Evolutionary conservation across 805 yeast genomes (phyloP), one percentile per base, ranked within the genome.

Genomic region (Dipodascopsis uninucleata): DNA sequence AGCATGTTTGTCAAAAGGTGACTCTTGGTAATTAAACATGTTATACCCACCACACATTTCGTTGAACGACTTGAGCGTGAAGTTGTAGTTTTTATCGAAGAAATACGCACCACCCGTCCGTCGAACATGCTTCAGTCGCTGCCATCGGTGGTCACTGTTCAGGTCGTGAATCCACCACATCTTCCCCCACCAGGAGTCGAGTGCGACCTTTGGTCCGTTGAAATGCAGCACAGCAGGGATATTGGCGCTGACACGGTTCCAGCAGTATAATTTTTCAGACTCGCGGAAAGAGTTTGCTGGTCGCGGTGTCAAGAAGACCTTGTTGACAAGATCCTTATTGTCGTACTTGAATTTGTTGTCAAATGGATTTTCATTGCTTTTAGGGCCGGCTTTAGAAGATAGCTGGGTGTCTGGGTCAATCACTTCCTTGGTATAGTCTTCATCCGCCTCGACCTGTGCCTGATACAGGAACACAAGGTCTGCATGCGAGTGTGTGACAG

Each of bases 141-240:
- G 52, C 22, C 42, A 35, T 6, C 55, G 47, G 12, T 29, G 45
- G 14, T 34, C 41, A 14, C 52, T 51, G 6, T 41, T 34, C 21
- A 36, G 43, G 24, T 50, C 49, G 21, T 48, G 37, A n/a, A 50
- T 43, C 49, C 49, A 51, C 55, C 55, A 51, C 55, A 51, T 51
- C 36, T 51, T 41, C 28, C 36, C 39, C 55, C 55, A 51, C 55
- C 55, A 51, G 17, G 50, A 47, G 21, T 49, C 50, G 23, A 51
- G 44, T 21, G 53, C 43, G n/a, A 42, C 37, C 39, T 51, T 51
- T 14, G 53, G 48, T 8, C 55, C 55, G 32, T 51, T 51, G 45
- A 51, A 51, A 35, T 51, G 55, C 21, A 51, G 18, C 16, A 51
- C 47, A 4, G 45, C 50, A 4, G 55, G 55, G 5, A 29, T 16